These are phyloP conservation scores for Suhomyces choctaworum DNA, from an alignment of 1,139 yeast genomes.

Conservation along the genomic window DNA sequence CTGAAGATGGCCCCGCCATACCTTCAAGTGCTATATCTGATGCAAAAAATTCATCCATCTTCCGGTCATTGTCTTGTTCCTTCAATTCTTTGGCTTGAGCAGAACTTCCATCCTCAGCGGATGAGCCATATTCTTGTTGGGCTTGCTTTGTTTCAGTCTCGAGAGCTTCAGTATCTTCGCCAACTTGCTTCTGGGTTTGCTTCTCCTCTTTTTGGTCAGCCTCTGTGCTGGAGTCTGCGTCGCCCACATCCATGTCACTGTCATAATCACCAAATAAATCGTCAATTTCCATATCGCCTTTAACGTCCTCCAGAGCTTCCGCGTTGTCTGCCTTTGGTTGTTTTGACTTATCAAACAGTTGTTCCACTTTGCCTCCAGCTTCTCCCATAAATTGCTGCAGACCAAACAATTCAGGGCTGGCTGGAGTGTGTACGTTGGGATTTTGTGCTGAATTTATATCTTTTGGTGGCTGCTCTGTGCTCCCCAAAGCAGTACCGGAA, in stretches of 20 bases:
- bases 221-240: not conserved
- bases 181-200: not conserved
- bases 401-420: conserved; percentile 28
- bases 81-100: too few relatives aligned
- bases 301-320: conserved; percentile 1
- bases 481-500: conserved; percentile 7
- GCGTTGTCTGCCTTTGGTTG: conserved; percentile 3
- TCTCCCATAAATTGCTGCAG: conserved; percentile 21
- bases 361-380: too few relatives aligned
- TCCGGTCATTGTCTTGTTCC: conserved; percentile 3
- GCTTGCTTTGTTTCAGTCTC: not conserved
- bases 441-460: conserved; percentile 15
- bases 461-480: conserved; percentile 13
- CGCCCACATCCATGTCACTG: conserved; percentile 20
- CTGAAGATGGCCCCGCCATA: not conserved
- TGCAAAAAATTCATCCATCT: conserved; percentile 14
- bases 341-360: too few relatives aligned
- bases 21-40: conserved; percentile 1
- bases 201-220: conserved; percentile 4
- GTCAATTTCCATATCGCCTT: conserved; percentile 35
- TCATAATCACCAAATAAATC: conserved; percentile 45
- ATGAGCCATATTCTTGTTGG: too few relatives aligned
- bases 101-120: too few relatives aligned
- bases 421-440: conserved; percentile 19
- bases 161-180: conserved; percentile 3